These are phyloP conservation scores for Cucurbita argyrosperma DNA, from an alignment of 306 rosid species.

Conservation along the genomic window DNA sequence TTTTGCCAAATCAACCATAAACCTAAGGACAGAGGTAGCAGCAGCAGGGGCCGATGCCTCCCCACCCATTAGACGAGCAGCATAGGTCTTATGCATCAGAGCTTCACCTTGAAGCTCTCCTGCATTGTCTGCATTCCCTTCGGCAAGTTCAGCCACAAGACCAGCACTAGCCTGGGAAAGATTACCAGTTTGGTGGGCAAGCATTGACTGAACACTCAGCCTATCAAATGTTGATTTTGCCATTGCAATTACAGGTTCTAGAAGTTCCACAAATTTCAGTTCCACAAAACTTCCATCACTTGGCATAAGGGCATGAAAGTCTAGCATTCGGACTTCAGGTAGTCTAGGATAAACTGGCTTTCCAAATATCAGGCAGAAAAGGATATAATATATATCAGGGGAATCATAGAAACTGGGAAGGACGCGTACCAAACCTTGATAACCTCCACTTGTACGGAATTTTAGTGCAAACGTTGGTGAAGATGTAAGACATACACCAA, in stretches of 20 bases:
- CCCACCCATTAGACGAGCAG: conserved; percentile 99
- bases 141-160: conserved; percentile 96
- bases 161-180: conserved; percentile 91
- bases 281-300: conserved; percentile 67
- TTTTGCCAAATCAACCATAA: conserved; percentile 98
- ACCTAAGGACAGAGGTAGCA: conserved; percentile 85
- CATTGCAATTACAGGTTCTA: conserved; percentile 91
- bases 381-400: conserved; percentile 90
- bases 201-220: conserved; percentile 82
- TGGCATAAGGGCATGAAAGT: conserved; percentile 98
- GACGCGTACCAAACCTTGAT: conserved; percentile 81
- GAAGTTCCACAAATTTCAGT: conserved; percentile 61
- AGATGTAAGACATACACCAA: conserved; percentile 89
- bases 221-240: conserved; percentile 87
- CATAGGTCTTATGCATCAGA: conserved; percentile 97
- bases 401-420: conserved; percentile 95
- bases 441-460: conserved; percentile 96
- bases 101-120: conserved; percentile 99
- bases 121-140: conserved; percentile 84
- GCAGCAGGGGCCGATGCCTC: conserved; percentile 99
- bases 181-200: conserved; percentile 87
- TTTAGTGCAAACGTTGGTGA: conserved; percentile 88
- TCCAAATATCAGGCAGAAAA: conserved; percentile 94
- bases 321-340: conserved; percentile 98
- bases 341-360: conserved; percentile 94